phyloP scores from a whole-genome alignment of 805 yeast species.

The Hanseniaspora opuntiae region DNA sequence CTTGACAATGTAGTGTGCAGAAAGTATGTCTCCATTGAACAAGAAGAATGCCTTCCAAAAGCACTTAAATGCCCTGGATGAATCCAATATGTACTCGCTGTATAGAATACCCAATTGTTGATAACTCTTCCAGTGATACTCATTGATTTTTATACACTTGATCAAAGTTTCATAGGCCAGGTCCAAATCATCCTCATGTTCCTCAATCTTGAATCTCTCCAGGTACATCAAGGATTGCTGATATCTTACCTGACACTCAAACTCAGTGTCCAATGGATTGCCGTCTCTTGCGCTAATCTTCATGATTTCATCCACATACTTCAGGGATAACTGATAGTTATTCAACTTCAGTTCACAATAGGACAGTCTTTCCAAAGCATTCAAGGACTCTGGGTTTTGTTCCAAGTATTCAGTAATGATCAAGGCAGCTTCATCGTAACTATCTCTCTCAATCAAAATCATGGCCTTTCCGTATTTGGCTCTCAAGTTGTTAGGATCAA shows the following conservation, averaged over 20 bases:
- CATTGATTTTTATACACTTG: slow-evolving; percentile 47
- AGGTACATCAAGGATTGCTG: slow-evolving; percentile 48
- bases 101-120: slow-evolving; percentile 72
- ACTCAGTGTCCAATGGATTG: slow-evolving; percentile 25
- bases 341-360: slow-evolving; percentile 62
- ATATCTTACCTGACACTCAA: slow-evolving; percentile 57
- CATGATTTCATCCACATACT: slow-evolving; percentile 20
- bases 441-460: slow-evolving; percentile 54
- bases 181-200: slow-evolving; percentile 26
- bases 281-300: slow-evolving; percentile 36
- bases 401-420: slow-evolving; percentile 40
- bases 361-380: slow-evolving; percentile 55
- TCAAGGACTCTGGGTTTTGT: slow-evolving; percentile 38
- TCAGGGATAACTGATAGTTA: slow-evolving; percentile 35
- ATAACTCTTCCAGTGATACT: slow-evolving; percentile 63
- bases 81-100: slow-evolving; percentile 42
- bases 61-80: slow-evolving; percentile 64
- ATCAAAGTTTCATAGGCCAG: slow-evolving; percentile 47
- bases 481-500: slow-evolving; percentile 34
- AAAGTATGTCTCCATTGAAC: slow-evolving; percentile 57
- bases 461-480: slow-evolving; percentile 76
- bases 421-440: slow-evolving; percentile 39
- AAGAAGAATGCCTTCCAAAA: slow-evolving; percentile 81
- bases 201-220: slow-evolving; percentile 13
- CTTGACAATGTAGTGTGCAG: slow-evolving; percentile 61